Evolutionary conservation across 768 basidiomycete species (phyloP).

Genomic region (Lentinula raphanica): DNA sequence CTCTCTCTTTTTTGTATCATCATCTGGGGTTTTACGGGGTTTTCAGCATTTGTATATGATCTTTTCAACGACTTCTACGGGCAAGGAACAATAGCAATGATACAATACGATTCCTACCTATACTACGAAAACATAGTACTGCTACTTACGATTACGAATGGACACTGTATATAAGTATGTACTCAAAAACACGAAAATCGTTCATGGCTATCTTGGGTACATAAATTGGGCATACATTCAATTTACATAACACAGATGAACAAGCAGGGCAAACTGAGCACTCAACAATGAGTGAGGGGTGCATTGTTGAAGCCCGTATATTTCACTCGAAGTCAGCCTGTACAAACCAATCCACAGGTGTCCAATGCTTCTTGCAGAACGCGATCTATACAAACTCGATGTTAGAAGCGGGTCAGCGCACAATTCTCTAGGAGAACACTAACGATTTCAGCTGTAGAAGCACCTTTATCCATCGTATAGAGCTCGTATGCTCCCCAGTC

Average conservation of each 20-base stretch:
- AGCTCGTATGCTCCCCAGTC: neutral
- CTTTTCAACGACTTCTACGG: neutral
- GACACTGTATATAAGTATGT: no score
- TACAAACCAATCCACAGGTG: neutral
- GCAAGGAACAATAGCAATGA: neutral
- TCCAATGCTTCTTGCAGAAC: slow-evolving; percentile 1
- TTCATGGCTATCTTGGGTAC: no score
- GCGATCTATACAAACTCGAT: neutral
- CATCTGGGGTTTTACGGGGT: neutral
- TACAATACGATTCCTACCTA: neutral
- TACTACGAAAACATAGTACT: neutral
- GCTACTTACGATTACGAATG: neutral
- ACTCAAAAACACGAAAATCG: no score
- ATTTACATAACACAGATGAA: no score
- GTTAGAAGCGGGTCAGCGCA: neutral
- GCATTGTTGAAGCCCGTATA: neutral
- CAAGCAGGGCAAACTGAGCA: no score
- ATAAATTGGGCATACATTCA: no score
- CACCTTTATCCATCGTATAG: neutral
- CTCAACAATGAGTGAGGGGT: neutral
- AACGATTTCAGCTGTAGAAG: neutral
- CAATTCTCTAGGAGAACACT: neutral
- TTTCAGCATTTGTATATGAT: neutral
- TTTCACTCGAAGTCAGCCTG: neutral
- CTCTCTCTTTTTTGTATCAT: neutral